Evolutionary conservation across 345 rosid species (phyloP), one percentile per base, ranked within the genome.

Genomic region (Populus nigra): DNA sequence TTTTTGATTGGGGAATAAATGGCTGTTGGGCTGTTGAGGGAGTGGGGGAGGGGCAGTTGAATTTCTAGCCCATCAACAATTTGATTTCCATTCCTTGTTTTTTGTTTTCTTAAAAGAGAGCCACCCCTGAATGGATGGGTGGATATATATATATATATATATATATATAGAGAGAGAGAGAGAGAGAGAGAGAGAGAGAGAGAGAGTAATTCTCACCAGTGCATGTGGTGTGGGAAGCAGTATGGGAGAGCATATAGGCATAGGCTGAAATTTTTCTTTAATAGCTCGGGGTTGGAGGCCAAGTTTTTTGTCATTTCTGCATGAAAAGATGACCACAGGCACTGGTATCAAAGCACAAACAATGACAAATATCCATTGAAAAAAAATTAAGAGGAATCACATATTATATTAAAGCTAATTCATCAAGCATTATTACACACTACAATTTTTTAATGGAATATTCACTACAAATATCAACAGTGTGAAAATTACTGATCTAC

Each of bases 191-290:
- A 71, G 25, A 76, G 23, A 5, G 29, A 16, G 9, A 29, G 35
- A 13, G 11, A 61, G 11, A 41, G 63, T 36, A 27, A 69, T 39
- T 29, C 33, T 83, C 90, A 95, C 99, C 92, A 95, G 80, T 17
- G 96, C 98, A 91, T 95, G 99, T 2, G 99, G 93, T 72, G 92
- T 82, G 62, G 99, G 97, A 79, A 92, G 88, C 33, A 95, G 84
- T 76, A 92, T 84, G 57, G 98, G 99, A 74, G 93, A 89, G 85
- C 94, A 89, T 82, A 93, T 82, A 57, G 98, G 98, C 97, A 95
- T 84, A 33, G 99, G 98, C 77, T 97, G 93, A 74, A 92, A 95
- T 86, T 96, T 95, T 90, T 92, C 96, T 85, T 84, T 95, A 65
- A 84, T 77, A 80, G 92, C 77, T 79, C 74, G 85, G 7, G 87